phyloP scores from a whole-genome alignment of 768 basidiomycete species.

The Phaeolepiota aurea region DNA sequence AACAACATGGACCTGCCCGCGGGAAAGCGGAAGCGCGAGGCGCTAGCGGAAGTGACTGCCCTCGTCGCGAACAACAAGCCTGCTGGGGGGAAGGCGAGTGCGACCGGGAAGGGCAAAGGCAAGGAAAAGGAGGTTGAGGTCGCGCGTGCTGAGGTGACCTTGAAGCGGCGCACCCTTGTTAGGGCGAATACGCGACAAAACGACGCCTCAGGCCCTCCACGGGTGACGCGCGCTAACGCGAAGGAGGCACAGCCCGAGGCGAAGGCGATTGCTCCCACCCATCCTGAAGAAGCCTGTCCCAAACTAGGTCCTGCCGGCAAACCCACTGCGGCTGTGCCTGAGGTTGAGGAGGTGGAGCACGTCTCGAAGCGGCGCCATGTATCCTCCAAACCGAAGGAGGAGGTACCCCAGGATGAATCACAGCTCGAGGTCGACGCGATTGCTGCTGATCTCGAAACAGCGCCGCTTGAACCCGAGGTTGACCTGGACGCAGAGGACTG shows the following conservation, averaged over 20 bases:
- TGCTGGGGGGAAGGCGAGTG: conserved; percentile 6
- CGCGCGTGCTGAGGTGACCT: conserved; percentile 13
- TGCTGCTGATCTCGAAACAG: conserved; percentile 32
- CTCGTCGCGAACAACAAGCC: conserved; percentile 23
- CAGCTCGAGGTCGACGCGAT: conserved; percentile 26
- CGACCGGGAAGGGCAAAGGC: conserved; percentile 25
- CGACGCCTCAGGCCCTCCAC: conserved; percentile 18
- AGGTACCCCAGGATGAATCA: conserved; percentile 28
- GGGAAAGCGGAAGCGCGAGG: conserved; percentile 70
- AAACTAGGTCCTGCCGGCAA: conserved; percentile 1
- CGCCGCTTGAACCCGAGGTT: conserved; percentile 39
- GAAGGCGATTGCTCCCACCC: conserved; percentile 12
- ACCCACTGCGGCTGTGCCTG: conserved; percentile 14
- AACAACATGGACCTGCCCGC: conserved; percentile 30
- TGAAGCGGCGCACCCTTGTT: conserved; percentile 12
- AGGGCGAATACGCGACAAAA: conserved; percentile 30
- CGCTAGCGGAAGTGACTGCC: conserved; percentile 61
- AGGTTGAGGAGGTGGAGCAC: conserved; percentile 36
- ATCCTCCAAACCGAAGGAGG: too few relatives aligned
- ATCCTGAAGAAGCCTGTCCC: neutral
- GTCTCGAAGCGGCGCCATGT: too few relatives aligned
- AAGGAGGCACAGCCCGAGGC: neutral
- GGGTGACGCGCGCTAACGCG: neutral
- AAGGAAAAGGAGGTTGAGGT: conserved; percentile 35
- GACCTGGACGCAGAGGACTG: conserved; percentile 85